Evolutionary conservation across 331 rosid genomes (phyloP).

Genomic region (Pyracantha coccinea): DNA sequence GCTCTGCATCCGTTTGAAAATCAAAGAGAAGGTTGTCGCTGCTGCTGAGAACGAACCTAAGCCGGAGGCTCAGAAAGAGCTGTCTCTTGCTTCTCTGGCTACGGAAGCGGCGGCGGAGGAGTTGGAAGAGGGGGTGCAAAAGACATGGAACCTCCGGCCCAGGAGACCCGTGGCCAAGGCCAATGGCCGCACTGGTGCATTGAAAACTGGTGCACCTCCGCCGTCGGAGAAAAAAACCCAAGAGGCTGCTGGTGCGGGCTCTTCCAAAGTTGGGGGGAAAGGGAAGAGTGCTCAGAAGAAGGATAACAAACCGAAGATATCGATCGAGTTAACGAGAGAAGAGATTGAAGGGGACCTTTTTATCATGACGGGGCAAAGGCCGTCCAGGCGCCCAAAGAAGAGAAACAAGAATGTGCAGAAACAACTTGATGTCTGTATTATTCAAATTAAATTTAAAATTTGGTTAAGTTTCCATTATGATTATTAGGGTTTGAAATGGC

Average conservation of each 20-base stretch:
- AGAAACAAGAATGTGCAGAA: constrained; percentile 32
- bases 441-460: neutral
- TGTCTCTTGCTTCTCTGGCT: neutral
- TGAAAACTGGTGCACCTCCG: neutral
- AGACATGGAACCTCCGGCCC: constrained; percentile 44
- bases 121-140: neutral
- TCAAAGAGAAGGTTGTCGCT: neutral
- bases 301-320: constrained; percentile 3
- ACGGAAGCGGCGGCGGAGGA: neutral
- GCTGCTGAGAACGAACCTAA: neutral
- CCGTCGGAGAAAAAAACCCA: neutral
- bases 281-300: neutral
- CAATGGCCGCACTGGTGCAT: neutral
- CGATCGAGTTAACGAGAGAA: constrained; percentile 22
- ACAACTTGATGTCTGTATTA: constrained; percentile 30
- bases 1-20: neutral
- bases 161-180: constrained; percentile 14
- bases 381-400: constrained; percentile 31
- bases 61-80: neutral
- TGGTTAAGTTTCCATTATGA: neutral
- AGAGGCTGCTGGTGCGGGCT: too few relatives aligned
- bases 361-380: constrained; percentile 29
- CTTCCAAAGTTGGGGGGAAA: neutral
- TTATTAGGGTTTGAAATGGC: neutral
- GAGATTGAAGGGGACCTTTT: constrained; percentile 52